Conservation (phyloP, 805 yeast genomes). For the Cyberlindnera maritima region DNA sequence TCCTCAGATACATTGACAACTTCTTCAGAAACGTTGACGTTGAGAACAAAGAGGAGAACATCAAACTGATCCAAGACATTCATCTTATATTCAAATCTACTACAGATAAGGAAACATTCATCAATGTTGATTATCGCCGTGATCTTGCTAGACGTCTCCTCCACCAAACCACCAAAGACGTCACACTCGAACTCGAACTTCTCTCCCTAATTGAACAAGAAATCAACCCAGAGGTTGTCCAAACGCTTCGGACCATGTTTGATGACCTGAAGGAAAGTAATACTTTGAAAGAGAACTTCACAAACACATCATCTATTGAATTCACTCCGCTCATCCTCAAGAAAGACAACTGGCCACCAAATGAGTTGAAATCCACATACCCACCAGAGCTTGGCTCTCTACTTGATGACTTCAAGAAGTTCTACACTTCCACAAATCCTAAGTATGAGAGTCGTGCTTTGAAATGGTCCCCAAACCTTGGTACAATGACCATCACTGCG, state of each 20-base stretch:
- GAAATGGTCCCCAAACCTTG: slow-evolving; percentile 23
- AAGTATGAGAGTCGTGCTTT: slow-evolving; percentile 11
- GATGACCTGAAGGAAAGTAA: slow-evolving; percentile 17
- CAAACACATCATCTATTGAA: slow-evolving; percentile 4
- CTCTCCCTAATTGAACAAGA: slow-evolving; percentile 13
- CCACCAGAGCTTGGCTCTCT: slow-evolving; percentile 11
- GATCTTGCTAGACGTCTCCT: slow-evolving; percentile 24
- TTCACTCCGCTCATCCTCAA: slow-evolving; percentile 24
- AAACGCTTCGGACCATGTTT: slow-evolving; percentile 20
- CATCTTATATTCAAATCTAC: slow-evolving; percentile 21
- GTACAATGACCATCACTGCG: slow-evolving; percentile 22
- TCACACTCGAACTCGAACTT: slow-evolving; percentile 12
- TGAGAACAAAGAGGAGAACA: slow-evolving; percentile 2
- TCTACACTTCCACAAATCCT: slow-evolving; percentile 13
- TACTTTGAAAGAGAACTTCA: background rate
- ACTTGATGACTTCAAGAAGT: slow-evolving; percentile 10
- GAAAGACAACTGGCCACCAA: slow-evolving; percentile 21
- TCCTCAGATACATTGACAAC: slow-evolving; percentile 20
- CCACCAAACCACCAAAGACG: slow-evolving; percentile 8
- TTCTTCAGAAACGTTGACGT: slow-evolving; percentile 13
- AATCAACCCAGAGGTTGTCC: slow-evolving; percentile 15
- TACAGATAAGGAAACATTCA: slow-evolving; percentile 21
- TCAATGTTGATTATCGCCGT: slow-evolving; percentile 17
- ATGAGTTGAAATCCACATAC: slow-evolving; percentile 6
- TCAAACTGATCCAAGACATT: slow-evolving; percentile 12